A percentile compares a stretch with the other conserved stretches of the same genome.
These are phyloP conservation scores for Arabis alpina DNA, from an alignment of 345 rosid genomes.

Conservation along the genomic window DNA sequence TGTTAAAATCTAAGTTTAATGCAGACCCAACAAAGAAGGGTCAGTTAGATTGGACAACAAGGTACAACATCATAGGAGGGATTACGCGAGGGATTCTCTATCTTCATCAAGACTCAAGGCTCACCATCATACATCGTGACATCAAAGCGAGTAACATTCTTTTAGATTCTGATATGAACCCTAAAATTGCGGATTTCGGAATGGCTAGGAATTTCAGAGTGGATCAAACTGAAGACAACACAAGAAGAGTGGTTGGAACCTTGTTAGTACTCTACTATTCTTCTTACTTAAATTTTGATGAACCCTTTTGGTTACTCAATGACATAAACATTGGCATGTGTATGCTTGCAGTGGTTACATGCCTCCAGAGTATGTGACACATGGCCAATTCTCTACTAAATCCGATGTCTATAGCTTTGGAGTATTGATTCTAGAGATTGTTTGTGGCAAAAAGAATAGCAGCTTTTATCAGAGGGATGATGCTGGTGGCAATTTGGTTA, in stretches of 20 bases:
- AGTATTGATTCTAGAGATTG: not conserved
- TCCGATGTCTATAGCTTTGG: conserved; percentile 23
- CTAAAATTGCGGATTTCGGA: conserved; percentile 23
- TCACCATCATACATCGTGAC: conserved; percentile 38
- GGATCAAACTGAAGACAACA: conserved; percentile 19
- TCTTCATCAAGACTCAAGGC: conserved; percentile 36
- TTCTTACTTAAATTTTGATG: not conserved
- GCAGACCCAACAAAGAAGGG: not conserved
- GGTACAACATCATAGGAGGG: conserved; percentile 18
- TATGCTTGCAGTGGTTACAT: conserved; percentile 5
- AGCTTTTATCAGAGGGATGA: not conserved
- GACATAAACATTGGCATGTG: not conserved
- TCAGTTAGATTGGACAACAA: not conserved
- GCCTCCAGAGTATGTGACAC: conserved; percentile 7
- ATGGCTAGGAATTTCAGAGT: conserved; percentile 27
- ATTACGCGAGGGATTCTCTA: conserved; percentile 17
- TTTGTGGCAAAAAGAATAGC: not conserved
- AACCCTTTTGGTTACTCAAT: not conserved
- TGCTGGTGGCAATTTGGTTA: conserved; percentile 7
- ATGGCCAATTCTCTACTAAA: conserved; percentile 4
- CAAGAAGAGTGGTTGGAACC: conserved; percentile 23
- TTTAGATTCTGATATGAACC: conserved; percentile 24
- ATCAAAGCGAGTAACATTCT: conserved; percentile 34
- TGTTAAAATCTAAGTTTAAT: not conserved
- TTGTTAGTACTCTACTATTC: conserved; percentile 19